Conservation (phyloP, 257 asterid genomes). For the Ilex aquifolium region DNA sequence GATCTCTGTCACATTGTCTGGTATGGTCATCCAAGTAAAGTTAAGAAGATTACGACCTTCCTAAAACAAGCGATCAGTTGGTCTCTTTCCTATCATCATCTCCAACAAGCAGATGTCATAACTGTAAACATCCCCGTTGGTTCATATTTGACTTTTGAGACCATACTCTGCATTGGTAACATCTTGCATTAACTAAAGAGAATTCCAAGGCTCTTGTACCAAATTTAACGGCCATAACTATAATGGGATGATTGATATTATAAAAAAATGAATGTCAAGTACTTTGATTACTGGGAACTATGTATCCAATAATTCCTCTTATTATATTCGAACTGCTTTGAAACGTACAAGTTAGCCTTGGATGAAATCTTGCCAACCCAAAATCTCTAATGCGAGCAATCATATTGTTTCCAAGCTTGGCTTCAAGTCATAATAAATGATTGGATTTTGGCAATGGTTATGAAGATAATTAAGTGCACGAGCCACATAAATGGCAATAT, state of each 20-base stretch:
- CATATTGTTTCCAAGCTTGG: too few species aligned
- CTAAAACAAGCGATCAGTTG: not conserved
- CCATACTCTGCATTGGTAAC: not conserved
- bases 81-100: constrained; percentile 1
- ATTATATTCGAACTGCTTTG: too few species aligned
- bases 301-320: too few species aligned
- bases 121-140: not conserved
- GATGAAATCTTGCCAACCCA: too few species aligned
- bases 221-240: not conserved
- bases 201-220: not conserved
- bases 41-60: not conserved
- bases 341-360: too few species aligned
- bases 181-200: not conserved
- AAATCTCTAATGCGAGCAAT: too few species aligned
- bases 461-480: not conserved
- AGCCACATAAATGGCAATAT: not conserved
- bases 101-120: not conserved
- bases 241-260: too few species aligned
- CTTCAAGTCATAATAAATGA: not conserved
- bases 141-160: not conserved
- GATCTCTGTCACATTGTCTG: not conserved
- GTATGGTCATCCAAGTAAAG: not conserved
- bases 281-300: not conserved
- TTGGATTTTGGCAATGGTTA: not conserved
- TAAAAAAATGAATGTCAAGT: not conserved